phyloP scores from a whole-genome alignment of 768 basidiomycete genomes.

The Mrakia frigida region DNA sequence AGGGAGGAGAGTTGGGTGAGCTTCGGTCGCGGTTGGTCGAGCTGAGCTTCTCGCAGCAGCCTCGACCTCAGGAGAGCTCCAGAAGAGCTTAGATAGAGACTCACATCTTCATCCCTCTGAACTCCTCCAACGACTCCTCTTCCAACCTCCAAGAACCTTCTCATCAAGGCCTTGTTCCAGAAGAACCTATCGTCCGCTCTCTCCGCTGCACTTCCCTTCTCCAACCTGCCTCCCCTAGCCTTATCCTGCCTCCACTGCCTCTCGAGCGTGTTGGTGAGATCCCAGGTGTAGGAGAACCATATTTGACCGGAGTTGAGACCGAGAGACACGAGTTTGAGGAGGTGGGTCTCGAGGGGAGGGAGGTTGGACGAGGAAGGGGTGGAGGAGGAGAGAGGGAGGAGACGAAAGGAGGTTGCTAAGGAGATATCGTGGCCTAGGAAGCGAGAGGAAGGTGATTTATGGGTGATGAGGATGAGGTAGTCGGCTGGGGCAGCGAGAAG shows the following conservation, averaged over 20 bases:
- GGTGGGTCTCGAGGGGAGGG: slow-evolving; percentile 76
- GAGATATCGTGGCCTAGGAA: slow-evolving; percentile 83
- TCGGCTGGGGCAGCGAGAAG: slow-evolving; percentile 58
- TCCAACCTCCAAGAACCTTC: slow-evolving; percentile 56
- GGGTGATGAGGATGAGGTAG: slow-evolving; percentile 83
- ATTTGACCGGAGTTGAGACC: slow-evolving; percentile 77
- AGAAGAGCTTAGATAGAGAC: not conserved
- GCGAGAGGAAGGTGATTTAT: slow-evolving; percentile 61
- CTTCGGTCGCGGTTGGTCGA: not conserved
- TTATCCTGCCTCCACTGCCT: slow-evolving; percentile 58
- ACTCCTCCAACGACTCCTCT: slow-evolving; percentile 53
- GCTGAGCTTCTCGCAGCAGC: not conserved
- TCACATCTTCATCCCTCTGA: slow-evolving; percentile 49
- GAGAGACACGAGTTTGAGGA: slow-evolving; percentile 76
- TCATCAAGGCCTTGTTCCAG: slow-evolving; percentile 82
- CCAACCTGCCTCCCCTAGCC: slow-evolving; percentile 18
- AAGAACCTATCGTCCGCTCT: slow-evolving; percentile 95
- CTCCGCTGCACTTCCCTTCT: slow-evolving; percentile 28
- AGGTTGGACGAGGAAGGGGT: slow-evolving; percentile 55
- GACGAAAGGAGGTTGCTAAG: slow-evolving; percentile 81
- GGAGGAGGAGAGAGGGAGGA: slow-evolving; percentile 75
- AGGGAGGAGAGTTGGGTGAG: not conserved
- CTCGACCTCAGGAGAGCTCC: too few species aligned
- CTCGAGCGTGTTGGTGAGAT: slow-evolving; percentile 82
- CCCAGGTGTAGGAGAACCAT: slow-evolving; percentile 84